A percentile compares a stretch with the other conserved stretches of the same genome.
Evolutionary conservation across 2,329 filamentous ascomycete genomes (phyloP).

Genomic region (Simplicillium sp.): DNA sequence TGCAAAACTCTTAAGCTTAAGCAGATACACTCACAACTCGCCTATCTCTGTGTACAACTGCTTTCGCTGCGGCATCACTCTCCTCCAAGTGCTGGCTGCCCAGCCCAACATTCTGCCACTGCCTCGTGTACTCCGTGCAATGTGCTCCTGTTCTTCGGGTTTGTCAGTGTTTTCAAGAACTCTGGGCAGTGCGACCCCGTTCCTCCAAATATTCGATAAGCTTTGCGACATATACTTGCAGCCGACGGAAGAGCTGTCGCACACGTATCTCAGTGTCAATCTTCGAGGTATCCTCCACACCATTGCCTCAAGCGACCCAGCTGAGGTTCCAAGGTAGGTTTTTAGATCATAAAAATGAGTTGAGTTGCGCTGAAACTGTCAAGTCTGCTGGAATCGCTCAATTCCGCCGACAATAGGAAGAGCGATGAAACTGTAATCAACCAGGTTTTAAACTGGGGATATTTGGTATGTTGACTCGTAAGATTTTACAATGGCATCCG

Average conservation of each 20-base stretch:
- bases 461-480: not conserved
- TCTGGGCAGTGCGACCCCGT: not conserved
- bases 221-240: constrained; percentile 2
- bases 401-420: no score
- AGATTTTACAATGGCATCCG: not conserved
- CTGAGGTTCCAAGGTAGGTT: constrained; percentile 1
- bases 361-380: no score
- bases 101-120: constrained; percentile 2
- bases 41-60: constrained; percentile 3
- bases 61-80: constrained; percentile 3
- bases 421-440: no score
- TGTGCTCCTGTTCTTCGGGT: constrained; percentile 1
- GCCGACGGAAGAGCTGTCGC: not conserved
- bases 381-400: no score
- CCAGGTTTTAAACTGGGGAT: no score
- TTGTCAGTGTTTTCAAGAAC: not conserved
- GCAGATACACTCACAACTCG: not conserved
- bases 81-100: constrained; percentile 2
- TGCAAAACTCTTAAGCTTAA: constrained; percentile 1
- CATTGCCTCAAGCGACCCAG: not conserved
- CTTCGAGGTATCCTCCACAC: constrained; percentile 1
- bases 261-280: constrained; percentile 1
- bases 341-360: not conserved
- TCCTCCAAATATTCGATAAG: constrained; percentile 2
- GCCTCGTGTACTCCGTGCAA: constrained; percentile 1